Percentiles rank a stretch among this genome's conserved stretches.
phyloP scores from a whole-genome alignment of 176 grass and related monocot genomes.

The Rhynchospora breviuscula region DNA sequence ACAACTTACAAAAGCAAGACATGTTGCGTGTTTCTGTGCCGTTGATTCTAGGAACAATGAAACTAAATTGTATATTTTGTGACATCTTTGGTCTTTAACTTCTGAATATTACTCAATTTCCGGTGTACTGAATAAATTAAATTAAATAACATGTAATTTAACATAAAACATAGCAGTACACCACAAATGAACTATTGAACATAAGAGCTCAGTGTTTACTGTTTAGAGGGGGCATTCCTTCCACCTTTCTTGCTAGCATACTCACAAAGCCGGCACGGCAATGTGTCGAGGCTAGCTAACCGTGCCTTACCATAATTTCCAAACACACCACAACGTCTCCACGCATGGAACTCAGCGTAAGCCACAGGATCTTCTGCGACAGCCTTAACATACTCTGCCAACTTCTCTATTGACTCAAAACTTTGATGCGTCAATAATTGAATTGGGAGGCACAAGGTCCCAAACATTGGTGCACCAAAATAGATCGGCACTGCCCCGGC shows the following conservation, averaged over 20 bases:
- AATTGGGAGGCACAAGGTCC: conserved; percentile 46
- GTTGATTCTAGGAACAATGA: not conserved
- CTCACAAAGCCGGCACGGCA: conserved; percentile 39
- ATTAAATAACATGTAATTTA: not conserved
- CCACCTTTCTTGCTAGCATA: conserved; percentile 31
- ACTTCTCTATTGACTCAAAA: conserved; percentile 25
- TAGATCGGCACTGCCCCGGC: conserved; percentile 41
- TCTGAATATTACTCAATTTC: not conserved
- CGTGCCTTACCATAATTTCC: conserved; percentile 42
- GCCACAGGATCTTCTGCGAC: conserved; percentile 39
- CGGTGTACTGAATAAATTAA: not conserved
- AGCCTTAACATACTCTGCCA: conserved; percentile 32
- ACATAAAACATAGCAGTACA: not conserved
- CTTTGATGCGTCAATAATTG: conserved; percentile 40
- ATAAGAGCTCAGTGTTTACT: not conserved
- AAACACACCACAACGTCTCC: conserved; percentile 37
- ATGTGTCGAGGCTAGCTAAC: conserved; percentile 25
- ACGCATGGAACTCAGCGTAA: conserved; percentile 42
- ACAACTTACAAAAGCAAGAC: no score
- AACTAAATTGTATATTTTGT: not conserved
- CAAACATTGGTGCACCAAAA: conserved; percentile 35
- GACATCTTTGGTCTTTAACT: not conserved
- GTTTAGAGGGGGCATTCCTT: conserved; percentile 20
- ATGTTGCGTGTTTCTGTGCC: no score
- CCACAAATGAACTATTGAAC: not conserved